phyloP scores from a whole-genome alignment of 2,329 filamentous ascomycete genomes.

The Exserohilum turcica region DNA sequence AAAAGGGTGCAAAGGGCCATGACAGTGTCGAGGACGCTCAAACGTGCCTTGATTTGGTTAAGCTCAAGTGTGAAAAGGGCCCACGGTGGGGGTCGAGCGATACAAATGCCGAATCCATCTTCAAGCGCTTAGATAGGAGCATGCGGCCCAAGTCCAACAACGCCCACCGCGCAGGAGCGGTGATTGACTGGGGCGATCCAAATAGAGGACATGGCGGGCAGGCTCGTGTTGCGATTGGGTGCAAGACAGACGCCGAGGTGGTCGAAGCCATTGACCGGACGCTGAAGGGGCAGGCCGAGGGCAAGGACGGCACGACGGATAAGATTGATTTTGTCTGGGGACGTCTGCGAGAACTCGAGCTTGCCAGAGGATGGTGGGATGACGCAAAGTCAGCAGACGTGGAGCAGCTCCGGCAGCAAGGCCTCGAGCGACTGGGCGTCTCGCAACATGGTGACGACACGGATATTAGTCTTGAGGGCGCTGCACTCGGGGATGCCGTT shows the following conservation, averaged over 20 bases:
- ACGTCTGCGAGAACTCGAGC: slow-evolving; percentile 65
- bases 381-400: slow-evolving; percentile 52
- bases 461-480: slow-evolving; percentile 28
- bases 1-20: slow-evolving; percentile 79
- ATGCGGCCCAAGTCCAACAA: slow-evolving; percentile 56
- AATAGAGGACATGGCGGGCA: slow-evolving; percentile 63
- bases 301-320: slow-evolving; percentile 51
- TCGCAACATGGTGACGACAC: slow-evolving; percentile 19
- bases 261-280: slow-evolving; percentile 61
- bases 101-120: slow-evolving; percentile 82
- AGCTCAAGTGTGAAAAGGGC: slow-evolving; percentile 94
- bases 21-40: slow-evolving; percentile 91
- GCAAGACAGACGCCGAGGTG: slow-evolving; percentile 62
- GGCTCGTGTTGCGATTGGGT: slow-evolving; percentile 62
- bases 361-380: slow-evolving; percentile 65
- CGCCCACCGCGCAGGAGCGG: slow-evolving; percentile 61
- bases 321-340: slow-evolving; percentile 69
- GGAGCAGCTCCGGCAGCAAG: slow-evolving; percentile 35
- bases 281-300: slow-evolving; percentile 54
- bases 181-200: slow-evolving; percentile 90
- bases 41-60: slow-evolving; percentile 89
- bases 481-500: slow-evolving; percentile 53
- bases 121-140: slow-evolving; percentile 71
- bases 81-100: slow-evolving; percentile 83
- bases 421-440: slow-evolving; percentile 34